Base-by-base conservation (phyloP, 768 basidiomycete genomes). In the Peribolospora kevripleyi region DNA sequence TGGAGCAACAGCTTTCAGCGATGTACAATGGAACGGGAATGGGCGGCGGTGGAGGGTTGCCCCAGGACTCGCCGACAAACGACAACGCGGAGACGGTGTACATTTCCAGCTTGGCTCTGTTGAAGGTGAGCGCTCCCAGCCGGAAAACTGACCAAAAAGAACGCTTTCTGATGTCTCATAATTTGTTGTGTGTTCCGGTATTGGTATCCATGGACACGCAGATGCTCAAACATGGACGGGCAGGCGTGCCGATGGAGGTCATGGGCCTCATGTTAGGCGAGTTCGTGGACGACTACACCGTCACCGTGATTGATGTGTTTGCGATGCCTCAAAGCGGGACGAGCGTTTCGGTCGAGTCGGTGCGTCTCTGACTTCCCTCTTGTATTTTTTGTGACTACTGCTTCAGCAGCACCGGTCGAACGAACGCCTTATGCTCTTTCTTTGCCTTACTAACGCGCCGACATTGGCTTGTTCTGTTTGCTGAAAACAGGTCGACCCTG, bases 141-240 rank as follows among this genome's bases (percentile, higher is more conserved):
- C 25, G 25, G 1, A 25, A 25, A 25, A 25, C 25, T 25, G 25
- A 25, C 25, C 25, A 25, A 25, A 25, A 1, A 25, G 25, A 25
- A 25, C 4, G 42, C 38, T 50, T 45, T 45, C 13, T 13, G 4
- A 11, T 52, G 38, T 7, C n/a, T 14, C 9, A 41, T 43, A 45
- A 37, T n/a, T 48, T 58, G 52, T 55, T 57, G 46, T 50, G 25
- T 25, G 25, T 25, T 1, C 25, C 25, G 25, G 25, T 25, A 25
- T 25, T 25, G 25, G 25, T 25, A n/a, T 42, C 9, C 14, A 39
- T 25, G 25, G 25, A 25, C 25, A 40, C 54, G 3, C 61, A 98
- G 90, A 98, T 98, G 93, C 72, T 98, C 58, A 98, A 98, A 69
- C 93, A 98, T 64, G 93, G 93, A 25, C 81, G 93, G 53, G 90